These are phyloP conservation scores for Powellomyces hirtus DNA, from an alignment of 192 early-diverging fungal species.

Conservation along the genomic window DNA sequence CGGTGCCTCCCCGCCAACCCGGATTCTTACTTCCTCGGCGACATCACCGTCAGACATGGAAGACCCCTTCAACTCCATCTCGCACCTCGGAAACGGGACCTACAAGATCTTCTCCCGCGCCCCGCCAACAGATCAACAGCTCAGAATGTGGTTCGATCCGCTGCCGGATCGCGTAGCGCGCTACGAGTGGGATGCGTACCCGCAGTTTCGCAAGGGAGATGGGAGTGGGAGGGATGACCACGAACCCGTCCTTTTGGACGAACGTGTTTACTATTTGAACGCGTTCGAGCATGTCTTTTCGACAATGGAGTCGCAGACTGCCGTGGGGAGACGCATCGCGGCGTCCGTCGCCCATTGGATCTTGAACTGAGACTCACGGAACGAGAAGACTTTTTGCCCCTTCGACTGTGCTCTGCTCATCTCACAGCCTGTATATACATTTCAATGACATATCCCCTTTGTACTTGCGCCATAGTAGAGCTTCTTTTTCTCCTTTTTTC, in stretches of 20 bases:
- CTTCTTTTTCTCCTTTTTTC: too few species aligned
- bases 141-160: background rate
- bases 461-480: too few species aligned
- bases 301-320: constrained; percentile 19
- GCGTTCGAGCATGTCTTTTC: constrained; percentile 23
- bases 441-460: too few species aligned
- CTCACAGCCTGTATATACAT: too few species aligned
- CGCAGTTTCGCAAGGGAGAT: background rate
- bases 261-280: constrained; percentile 8
- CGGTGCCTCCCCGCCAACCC: background rate
- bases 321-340: constrained; percentile 6
- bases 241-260: constrained; percentile 3
- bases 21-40: constrained; percentile 3
- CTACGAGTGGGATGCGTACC: constrained; percentile 18
- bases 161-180: background rate
- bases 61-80: constrained; percentile 14
- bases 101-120: constrained; percentile 22
- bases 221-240: background rate
- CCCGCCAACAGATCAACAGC: background rate
- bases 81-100: background rate
- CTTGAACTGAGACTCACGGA: too few species aligned
- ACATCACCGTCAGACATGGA: background rate
- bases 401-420: too few species aligned
- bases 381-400: too few species aligned
- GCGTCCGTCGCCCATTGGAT: constrained; percentile 17